Evolutionary conservation across 2,329 filamentous ascomycete genomes (phyloP), one percentile per base, ranked within the genome.

Genomic region (Clathrospora elynae): DNA sequence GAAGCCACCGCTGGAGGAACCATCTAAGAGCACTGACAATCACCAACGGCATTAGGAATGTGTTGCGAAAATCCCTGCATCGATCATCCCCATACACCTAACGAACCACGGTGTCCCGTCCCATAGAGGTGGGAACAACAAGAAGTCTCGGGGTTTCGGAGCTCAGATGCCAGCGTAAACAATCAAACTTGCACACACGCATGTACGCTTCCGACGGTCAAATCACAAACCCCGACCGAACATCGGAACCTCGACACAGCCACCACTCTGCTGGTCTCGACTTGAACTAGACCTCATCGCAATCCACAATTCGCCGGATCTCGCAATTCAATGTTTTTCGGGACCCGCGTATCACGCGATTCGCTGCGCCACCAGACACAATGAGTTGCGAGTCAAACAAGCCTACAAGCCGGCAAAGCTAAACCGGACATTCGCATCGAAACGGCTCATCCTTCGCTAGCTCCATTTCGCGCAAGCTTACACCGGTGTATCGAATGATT

Each of bases 1-100:
- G n/a, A n/a, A n/a, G n/a, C n/a, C n/a, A n/a, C n/a, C n/a, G n/a
- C n/a, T 48, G 24, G 30, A 20, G 43, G 20, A 26, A 30, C 26
- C 19, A 34, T 7, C 25, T 6, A 16, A 17, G 17, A 35, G 36
- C 31, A 35, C 45, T 44, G 43, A 18, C 11, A 42, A 37, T 30
- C 42, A 46, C 37, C 46, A 46, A 46, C 42, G 36, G 40, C 20
- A 49, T 51, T 36, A 23, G 47, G 46, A 42, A 47, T 24, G 41
- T 41, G 33, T 33, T 51, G 37, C 46, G 45, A 38, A 14, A 12
- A 23, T 24, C 18, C 24, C 18, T 14, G 16, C 31, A 11, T 33
- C 18, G 20, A 26, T 20, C 29, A 28, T 19, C 22, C 23, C 16
- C 8, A 17, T 13, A 7, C 17, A 12, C 32, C 19, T 17, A 25